Evolutionary conservation across 805 yeast genomes (phyloP).

Genomic region (Cyberlindnera bimundalis): DNA sequence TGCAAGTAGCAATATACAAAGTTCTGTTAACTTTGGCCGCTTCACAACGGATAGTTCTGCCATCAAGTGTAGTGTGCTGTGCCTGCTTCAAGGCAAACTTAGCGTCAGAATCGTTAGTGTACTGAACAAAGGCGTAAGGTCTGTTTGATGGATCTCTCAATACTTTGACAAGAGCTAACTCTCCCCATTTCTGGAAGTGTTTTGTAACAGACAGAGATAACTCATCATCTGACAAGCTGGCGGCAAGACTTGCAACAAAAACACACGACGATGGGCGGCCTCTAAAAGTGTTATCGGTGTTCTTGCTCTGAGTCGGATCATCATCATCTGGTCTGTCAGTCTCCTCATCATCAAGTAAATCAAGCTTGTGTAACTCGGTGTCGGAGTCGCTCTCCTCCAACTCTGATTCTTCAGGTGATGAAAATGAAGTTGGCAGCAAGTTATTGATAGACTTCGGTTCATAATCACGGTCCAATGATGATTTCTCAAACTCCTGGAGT

Average conservation of each 20-base stretch:
- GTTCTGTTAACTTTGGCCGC: conserved; percentile 91
- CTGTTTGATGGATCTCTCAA: conserved; percentile 76
- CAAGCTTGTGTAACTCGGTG: conserved; percentile 18
- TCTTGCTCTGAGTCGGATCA: conserved; percentile 4
- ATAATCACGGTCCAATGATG: conserved; percentile 7
- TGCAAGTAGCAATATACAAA: conserved; percentile 48
- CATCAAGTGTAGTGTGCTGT: conserved; percentile 66
- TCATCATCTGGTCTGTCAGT: conserved; percentile 13
- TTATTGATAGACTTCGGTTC: conserved; percentile 17
- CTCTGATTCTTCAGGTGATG: conserved; percentile 26
- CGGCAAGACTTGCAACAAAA: conserved; percentile 80
- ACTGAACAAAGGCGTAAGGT: conserved; percentile 94
- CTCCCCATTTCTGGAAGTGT: conserved; percentile 71
- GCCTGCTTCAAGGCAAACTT: conserved; percentile 62
- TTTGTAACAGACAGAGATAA: conserved; percentile 63
- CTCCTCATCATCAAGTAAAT: conserved; percentile 14
- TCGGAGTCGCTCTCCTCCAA: conserved; percentile 23
- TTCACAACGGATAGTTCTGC: conserved; percentile 81
- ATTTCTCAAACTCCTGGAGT: conserved; percentile 12
- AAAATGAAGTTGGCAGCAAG: conserved; percentile 21
- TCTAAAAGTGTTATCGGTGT: conserved; percentile 29
- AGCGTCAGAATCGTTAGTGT: conserved; percentile 67
- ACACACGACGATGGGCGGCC: conserved; percentile 85
- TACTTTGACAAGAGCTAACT: conserved; percentile 70
- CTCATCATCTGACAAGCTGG: conserved; percentile 64